These are phyloP conservation scores for Lentinula sp. DNA, from an alignment of 768 basidiomycete species.

Conservation along the genomic window DNA sequence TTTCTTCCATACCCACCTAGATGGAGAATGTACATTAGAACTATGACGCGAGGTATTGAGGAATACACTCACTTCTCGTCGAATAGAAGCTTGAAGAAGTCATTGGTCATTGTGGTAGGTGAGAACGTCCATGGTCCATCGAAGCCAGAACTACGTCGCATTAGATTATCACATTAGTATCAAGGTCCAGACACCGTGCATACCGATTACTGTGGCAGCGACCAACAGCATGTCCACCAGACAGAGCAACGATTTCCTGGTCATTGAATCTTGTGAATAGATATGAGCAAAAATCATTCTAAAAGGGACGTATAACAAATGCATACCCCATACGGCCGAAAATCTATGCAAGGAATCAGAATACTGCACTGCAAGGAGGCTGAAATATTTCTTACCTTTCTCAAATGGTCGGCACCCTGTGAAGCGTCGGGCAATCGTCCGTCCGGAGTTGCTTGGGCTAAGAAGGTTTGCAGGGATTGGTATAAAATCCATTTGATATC, in stretches of 20 bases:
- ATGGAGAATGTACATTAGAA: background rate
- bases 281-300: background rate
- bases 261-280: conserved; percentile 65
- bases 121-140: conserved; percentile 96
- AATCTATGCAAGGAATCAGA: conserved; percentile 36
- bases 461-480: background rate
- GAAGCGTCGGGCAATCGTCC: conserved; percentile 86
- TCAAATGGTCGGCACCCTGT: conserved; percentile 80
- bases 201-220: conserved; percentile 85
- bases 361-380: conserved; percentile 2
- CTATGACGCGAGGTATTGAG: background rate
- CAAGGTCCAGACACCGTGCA: conserved; percentile 8
- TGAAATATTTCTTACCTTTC: conserved; percentile 44
- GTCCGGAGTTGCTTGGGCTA: conserved; percentile 68
- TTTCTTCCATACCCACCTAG: conserved; percentile 87
- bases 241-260: conserved; percentile 94
- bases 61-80: conserved; percentile 60
- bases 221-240: conserved; percentile 92
- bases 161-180: background rate
- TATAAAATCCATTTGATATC: too few relatives aligned
- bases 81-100: conserved; percentile 81
- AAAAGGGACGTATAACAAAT: background rate
- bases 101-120: conserved; percentile 82
- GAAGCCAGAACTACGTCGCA: conserved; percentile 55
- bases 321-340: conserved; percentile 84